Base-by-base conservation (phyloP, 208 protist genomes). In the Trypanosoma lewisi region DNA sequence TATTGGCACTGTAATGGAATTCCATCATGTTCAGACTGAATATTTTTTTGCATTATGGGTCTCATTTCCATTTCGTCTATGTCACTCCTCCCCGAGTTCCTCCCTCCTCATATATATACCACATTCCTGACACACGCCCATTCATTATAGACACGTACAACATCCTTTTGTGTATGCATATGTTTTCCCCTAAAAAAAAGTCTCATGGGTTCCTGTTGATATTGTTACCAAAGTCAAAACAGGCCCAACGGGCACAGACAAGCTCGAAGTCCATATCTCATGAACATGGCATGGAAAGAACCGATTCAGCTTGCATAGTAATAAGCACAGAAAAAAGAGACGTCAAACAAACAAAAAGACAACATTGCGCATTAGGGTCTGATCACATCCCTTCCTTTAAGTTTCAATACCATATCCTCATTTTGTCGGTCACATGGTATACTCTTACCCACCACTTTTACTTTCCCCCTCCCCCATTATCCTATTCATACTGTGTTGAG, bases 211-310 rank as follows among this genome's bases (percentile, higher is more conserved):
- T 45, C 37, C 41, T 41, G 12, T n/a, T 28, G 50, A 63, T 67
- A 56, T 47, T 66, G 58, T 63, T 61, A 68, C 45, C 61, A 64
- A 69, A 58, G 47, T 70, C 62, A 57, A 57, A 59, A 5, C 48
- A 52, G 48, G 6, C 14, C 11, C 48, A 33, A n/a, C 4, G 48
- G 25, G 27, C 16, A 31, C 17, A 52, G n/a, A 67, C 36, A 34
- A 67, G n/a, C 12, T 50, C 34, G 17, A 34, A 41, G 5, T 17
- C 12, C 25, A 8, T n/a, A 16, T 19, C 23, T 41, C 25, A 5
- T 9, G 23, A 34, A 23, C 5, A 39, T 11, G 44, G 3, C 5
- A 52, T 17, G 16, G 41, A 56, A 39, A 56, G 16, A 50, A 50
- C 8, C 8, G 19, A n/a, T n/a, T n/a, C n/a, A n/a, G n/a, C n/a